phyloP scores from a whole-genome alignment of 2,329 filamentous ascomycete genomes.

The Microthyrium microscopicum region DNA sequence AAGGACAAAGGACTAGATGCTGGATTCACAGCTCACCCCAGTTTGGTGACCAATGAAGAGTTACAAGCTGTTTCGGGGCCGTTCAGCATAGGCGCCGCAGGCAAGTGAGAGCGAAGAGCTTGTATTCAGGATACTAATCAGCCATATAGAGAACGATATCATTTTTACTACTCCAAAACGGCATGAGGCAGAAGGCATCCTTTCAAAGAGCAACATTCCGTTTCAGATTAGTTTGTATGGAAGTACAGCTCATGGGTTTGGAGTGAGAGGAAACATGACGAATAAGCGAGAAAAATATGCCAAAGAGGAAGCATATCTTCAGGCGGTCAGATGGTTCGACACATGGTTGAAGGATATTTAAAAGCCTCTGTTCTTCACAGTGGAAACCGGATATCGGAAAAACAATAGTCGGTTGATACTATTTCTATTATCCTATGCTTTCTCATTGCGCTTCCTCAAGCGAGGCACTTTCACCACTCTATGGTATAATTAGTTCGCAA shows the following conservation, averaged over 20 bases:
- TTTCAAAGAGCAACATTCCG: conserved; percentile 15
- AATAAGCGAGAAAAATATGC: conserved; percentile 16
- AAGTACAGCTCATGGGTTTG: conserved; percentile 19
- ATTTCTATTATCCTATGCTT: no score
- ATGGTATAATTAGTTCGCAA: no score
- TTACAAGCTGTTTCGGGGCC: conserved; percentile 49
- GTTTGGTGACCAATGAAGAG: conserved; percentile 48
- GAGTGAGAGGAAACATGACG: conserved; percentile 16
- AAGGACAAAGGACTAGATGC: conserved; percentile 37
- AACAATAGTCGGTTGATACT: no score
- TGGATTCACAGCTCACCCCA: conserved; percentile 58
- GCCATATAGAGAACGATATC: conserved; percentile 1
- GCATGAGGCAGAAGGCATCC: conserved; percentile 13
- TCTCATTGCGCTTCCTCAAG: no score
- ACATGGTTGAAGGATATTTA: no score
- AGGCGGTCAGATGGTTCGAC: conserved; percentile 20
- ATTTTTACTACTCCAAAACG: not conserved
- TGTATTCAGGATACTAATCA: no score
- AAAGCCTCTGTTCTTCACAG: no score
- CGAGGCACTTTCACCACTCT: no score
- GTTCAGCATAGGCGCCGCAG: conserved; percentile 45
- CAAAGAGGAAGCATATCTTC: conserved; percentile 18
- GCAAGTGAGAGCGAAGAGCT: conserved; percentile 20
- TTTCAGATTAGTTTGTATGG: conserved; percentile 18
- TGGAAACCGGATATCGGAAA: no score